A percentile compares a stretch with the other conserved stretches of the same genome.
phyloP scores from a whole-genome alignment of 257 asterid genomes.

The Plantago major region DNA sequence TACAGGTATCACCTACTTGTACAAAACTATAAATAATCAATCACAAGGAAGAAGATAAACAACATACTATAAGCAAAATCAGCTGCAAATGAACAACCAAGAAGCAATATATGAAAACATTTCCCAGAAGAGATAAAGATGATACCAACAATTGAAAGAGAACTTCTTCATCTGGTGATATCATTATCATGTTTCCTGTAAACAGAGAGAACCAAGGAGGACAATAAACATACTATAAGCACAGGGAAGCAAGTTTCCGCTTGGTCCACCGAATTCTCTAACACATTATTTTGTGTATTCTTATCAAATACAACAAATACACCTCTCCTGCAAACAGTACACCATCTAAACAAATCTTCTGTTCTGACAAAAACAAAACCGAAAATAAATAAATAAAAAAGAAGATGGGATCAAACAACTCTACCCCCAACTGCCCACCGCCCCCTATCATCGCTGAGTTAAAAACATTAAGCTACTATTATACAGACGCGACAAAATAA shows the following conservation, averaged over 20 bases:
- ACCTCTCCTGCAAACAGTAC: slow-evolving; percentile 55
- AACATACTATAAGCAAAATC: too few relatives aligned
- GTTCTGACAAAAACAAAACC: neutral
- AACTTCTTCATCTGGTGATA: too few relatives aligned
- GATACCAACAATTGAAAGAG: too few relatives aligned
- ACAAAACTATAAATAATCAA: too few relatives aligned
- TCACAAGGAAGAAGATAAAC: too few relatives aligned
- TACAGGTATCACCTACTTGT: too few relatives aligned
- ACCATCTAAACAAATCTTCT: slow-evolving; percentile 45
- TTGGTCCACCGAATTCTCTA: neutral
- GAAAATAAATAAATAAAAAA: neutral
- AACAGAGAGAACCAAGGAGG: too few relatives aligned
- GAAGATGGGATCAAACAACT: slow-evolving; percentile 19
- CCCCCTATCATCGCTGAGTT: slow-evolving; percentile 43
- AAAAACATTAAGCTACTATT: slow-evolving; percentile 45
- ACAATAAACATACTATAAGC: neutral
- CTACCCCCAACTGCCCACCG: slow-evolving; percentile 25
- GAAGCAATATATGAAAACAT: too few relatives aligned
- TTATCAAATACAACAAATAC: slow-evolving; percentile 82
- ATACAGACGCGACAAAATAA: slow-evolving; percentile 48
- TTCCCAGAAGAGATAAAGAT: too few relatives aligned
- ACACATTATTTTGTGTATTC: neutral
- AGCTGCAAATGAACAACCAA: too few relatives aligned
- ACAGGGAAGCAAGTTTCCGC: neutral
- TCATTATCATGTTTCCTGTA: too few relatives aligned